phyloP scores from a whole-genome alignment of 768 basidiomycete species.

The Phaffia tasmanica region DNA sequence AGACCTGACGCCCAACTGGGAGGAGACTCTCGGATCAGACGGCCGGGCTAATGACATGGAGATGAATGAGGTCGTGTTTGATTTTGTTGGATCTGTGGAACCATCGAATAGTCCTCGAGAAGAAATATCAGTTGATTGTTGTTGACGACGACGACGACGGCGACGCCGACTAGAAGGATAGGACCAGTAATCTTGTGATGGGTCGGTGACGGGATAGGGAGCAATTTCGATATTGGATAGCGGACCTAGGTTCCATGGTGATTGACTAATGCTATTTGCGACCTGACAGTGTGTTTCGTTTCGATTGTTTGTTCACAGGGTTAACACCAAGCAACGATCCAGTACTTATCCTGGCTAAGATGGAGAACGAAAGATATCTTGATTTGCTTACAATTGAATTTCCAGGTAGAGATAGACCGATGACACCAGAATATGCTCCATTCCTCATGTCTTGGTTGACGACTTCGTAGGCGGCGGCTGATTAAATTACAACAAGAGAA shows the following conservation, averaged over 20 bases:
- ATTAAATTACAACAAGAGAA: not conserved
- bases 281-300: too few species aligned
- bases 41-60: constrained; percentile 14
- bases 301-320: too few species aligned
- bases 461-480: constrained; percentile 14
- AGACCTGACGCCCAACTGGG: constrained; percentile 17
- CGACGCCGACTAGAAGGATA: too few species aligned
- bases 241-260: constrained; percentile 14
- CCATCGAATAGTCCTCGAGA: too few species aligned
- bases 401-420: constrained; percentile 19
- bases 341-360: not conserved
- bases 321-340: too few species aligned
- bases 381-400: constrained; percentile 19
- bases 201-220: constrained; percentile 5
- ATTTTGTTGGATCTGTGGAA: too few species aligned
- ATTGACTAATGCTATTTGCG: not conserved
- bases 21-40: constrained; percentile 10
- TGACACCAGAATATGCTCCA: constrained; percentile 19
- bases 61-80: constrained; percentile 13
- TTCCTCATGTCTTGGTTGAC: constrained; percentile 19
- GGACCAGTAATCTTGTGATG: not conserved
- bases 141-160: too few species aligned
- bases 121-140: too few species aligned
- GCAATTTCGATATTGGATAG: constrained; percentile 19
- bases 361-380: not conserved